These are phyloP conservation scores for Erythrophleum fordii DNA, from an alignment of 306 rosid species.

Conservation along the genomic window DNA sequence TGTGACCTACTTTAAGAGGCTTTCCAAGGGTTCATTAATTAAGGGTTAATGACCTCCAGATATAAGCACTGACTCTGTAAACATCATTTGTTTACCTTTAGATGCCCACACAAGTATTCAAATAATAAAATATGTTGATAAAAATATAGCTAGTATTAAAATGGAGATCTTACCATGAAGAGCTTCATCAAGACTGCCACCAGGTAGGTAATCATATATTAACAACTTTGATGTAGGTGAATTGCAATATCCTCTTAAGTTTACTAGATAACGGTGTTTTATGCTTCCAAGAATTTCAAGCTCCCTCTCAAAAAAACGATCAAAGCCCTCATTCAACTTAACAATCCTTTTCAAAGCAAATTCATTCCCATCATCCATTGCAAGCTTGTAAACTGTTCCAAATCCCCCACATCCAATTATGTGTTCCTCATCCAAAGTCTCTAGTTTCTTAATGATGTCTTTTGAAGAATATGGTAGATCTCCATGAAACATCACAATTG, in stretches of 20 bases:
- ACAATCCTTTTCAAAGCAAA: constrained; percentile 95
- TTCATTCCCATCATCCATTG: constrained; percentile 95
- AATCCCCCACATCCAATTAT: constrained; percentile 95
- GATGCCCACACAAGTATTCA: constrained; percentile 3
- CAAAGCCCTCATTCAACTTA: constrained; percentile 92
- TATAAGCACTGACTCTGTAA: constrained; percentile 4
- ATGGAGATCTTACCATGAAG: constrained; percentile 76
- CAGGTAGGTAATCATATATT: constrained; percentile 89
- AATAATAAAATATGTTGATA: constrained; percentile 29
- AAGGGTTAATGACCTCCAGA: constrained; percentile 27
- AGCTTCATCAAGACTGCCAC: constrained; percentile 98
- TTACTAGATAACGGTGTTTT: constrained; percentile 95
- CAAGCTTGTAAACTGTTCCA: constrained; percentile 94
- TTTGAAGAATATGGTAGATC: constrained; percentile 98
- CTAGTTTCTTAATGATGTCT: constrained; percentile 94
- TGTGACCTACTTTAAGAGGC: constrained; percentile 1
- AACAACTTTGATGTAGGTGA: constrained; percentile 95
- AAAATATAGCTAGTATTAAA: constrained; percentile 29
- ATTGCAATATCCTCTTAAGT: constrained; percentile 96
- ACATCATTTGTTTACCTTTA: constrained; percentile 25
- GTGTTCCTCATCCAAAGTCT: constrained; percentile 89
- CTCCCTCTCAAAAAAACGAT: constrained; percentile 97
- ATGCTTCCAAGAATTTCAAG: constrained; percentile 98
- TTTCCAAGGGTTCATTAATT: constrained; percentile 11
- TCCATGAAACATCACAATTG: constrained; percentile 97